Base-by-base conservation (phyloP, 2,329 filamentous ascomycete genomes). In the Paecilomyces sp. region DNA sequence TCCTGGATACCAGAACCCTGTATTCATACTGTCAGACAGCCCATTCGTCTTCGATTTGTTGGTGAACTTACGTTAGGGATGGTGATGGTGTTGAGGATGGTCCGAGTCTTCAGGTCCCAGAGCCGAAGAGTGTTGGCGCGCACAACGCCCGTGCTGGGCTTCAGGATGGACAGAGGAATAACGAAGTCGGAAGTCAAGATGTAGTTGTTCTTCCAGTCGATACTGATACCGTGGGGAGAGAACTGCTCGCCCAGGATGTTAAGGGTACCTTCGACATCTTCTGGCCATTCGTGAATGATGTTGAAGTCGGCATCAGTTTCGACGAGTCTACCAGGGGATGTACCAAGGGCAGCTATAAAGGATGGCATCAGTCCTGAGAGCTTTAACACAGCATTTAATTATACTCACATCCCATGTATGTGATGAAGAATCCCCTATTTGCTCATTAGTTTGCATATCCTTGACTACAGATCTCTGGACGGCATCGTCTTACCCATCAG, bases 101-200 rank as follows among this genome's bases (percentile, higher is more conserved):
- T 82, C 57, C 81, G 78, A 18, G 71, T 71, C 18, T 74, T 66
- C 3, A 87, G 74, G 57, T 84, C 79, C 84, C 84, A 87, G 1
- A 87, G 79, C 2, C 84, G 80, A 2, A 87, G 77, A 0, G 84
- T 87, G 68, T 85, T 79, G 51, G 82, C 84, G 41, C 75, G 75
- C 58, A 80, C 72, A 56, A 85, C 82, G 5, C 82, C 83, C 4
- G 77, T 63, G 53, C 77, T 82, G 1, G 84, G 84, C 75, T 87
- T 86, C 41, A 87, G 74, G 67, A 87, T 84, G 55, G 78, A 80
- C n/a, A 85, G 68, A 1, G 85, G 85, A 12, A 85, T 82, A 22
- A 87, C 82, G 64, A 85, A 88, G 73, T 87, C 85, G 0, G 83
- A 86, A 1, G 84, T 87, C 0, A 86, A 71, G 58, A 85, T 85